phyloP scores from a whole-genome alignment of 2,329 filamentous ascomycete genomes.

The Tolypocladium cylindrosporum region DNA sequence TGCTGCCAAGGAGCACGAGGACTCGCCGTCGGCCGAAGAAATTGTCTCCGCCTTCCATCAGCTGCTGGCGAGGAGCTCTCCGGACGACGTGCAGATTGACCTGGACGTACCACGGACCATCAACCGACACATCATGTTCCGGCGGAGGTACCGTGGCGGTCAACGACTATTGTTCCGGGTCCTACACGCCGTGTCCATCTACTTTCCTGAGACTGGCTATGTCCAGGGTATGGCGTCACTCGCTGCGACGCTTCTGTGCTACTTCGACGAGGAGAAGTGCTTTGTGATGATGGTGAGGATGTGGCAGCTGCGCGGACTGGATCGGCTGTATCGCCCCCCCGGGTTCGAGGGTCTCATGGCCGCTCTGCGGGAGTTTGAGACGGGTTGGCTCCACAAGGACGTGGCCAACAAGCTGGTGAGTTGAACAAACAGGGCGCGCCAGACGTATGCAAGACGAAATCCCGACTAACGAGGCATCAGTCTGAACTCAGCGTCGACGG shows the following conservation, averaged over 20 bases:
- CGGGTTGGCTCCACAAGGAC: slow-evolving; percentile 71
- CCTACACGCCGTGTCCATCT: slow-evolving; percentile 81
- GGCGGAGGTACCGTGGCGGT: slow-evolving; percentile 79
- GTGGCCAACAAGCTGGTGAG: slow-evolving; percentile 73
- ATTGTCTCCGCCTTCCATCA: slow-evolving; percentile 64
- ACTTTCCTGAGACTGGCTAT: slow-evolving; percentile 86
- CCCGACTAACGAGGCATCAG: slow-evolving; percentile 25
- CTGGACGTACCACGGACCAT: slow-evolving; percentile 94
- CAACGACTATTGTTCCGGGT: slow-evolving; percentile 89
- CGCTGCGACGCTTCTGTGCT: slow-evolving; percentile 85
- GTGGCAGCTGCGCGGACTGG: slow-evolving; percentile 81
- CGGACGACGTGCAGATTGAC: slow-evolving; percentile 94
- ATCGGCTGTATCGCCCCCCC: slow-evolving; percentile 67
- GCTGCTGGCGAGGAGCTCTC: slow-evolving; percentile 63
- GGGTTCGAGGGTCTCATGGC: slow-evolving; percentile 84
- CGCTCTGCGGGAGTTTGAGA: slow-evolving; percentile 76
- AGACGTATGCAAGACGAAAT: not conserved
- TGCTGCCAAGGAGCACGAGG: slow-evolving; percentile 58
- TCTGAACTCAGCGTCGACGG: slow-evolving; percentile 70
- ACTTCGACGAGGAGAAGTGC: slow-evolving; percentile 88
- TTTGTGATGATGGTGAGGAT: slow-evolving; percentile 96
- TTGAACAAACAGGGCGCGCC: slow-evolving; percentile 8
- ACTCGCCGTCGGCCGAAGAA: slow-evolving; percentile 55
- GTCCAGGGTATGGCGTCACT: slow-evolving; percentile 97
- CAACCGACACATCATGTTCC: slow-evolving; percentile 94